Base-by-base conservation (phyloP, 208 protist genomes). In the Leishmania mexicana region DNA sequence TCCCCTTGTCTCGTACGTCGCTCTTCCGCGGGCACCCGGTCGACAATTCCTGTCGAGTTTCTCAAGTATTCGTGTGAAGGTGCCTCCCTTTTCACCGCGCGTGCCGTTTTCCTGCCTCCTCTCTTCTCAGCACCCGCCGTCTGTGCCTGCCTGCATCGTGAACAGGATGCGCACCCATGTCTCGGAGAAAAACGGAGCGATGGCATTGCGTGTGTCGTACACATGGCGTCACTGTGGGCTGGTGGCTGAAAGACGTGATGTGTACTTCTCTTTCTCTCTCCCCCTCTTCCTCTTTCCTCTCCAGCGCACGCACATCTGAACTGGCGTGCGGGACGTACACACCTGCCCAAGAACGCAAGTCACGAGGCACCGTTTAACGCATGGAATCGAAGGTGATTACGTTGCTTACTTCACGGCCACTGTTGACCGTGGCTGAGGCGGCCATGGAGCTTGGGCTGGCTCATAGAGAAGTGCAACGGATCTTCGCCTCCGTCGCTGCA, bases 401-500 rank as follows among this genome's bases (percentile, higher is more conserved):
- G 1, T 77, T 87, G 38, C 62, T 84, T 13, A 7, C 35, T 8
- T 53, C 71, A 38, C 80, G 80, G 11, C 67, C 84, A 10, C 38
- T 87, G 24, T 11, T 87, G 51, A 84, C 76, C 47, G 51, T 65
- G 8, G 28, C n/a, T 31, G 84, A 87, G 75, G 84, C 84, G 45
- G 79, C 80, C 64, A 5, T 15, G 13, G 8, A 73, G 17, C n/a
- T 81, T 10, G n/a, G 62, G 8, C 42, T 58, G 21, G 54, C 82
- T 4, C 49, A 81, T 62, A 40, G 11, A 19, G 77, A 75, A 0
- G 24, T 85, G 54, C 57, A 38, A 19, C 8, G 42, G 7, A 58
- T 62, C 72, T 80, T 85, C 5, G 54, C 70, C 4, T 42, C 77
- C 31, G 28, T 85, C 10, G 82, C 74, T 21, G 38, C 57, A 42